phyloP scores from a whole-genome alignment of 129 eudicot species.

The Helichrysum umbraculigerum region DNA sequence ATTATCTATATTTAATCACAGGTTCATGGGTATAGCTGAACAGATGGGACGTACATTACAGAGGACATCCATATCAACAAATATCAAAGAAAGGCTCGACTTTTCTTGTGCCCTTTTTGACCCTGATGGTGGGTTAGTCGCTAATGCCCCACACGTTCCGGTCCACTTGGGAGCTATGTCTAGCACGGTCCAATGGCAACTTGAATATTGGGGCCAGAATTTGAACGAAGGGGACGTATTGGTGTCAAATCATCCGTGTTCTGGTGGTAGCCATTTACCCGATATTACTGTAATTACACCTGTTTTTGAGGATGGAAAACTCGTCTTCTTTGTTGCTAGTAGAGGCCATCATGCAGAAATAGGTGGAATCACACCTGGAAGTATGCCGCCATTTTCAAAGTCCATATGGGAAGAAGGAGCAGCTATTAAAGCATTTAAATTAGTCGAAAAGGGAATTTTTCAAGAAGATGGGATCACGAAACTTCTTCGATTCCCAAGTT shows the following conservation, averaged over 20 bases:
- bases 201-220: slow-evolving; percentile 81
- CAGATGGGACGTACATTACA: slow-evolving; percentile 98
- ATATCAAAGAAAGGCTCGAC: slow-evolving; percentile 91
- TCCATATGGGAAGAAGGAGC: slow-evolving; percentile 96
- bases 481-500: slow-evolving; percentile 59
- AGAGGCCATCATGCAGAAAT: slow-evolving; percentile 99
- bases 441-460: slow-evolving; percentile 85
- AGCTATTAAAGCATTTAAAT: slow-evolving; percentile 92
- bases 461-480: slow-evolving; percentile 93
- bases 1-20: slow-evolving; percentile 83
- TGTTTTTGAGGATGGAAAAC: slow-evolving; percentile 62
- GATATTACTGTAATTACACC: slow-evolving; percentile 96
- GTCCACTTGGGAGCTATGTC: slow-evolving; percentile 99
- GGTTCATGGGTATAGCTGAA: slow-evolving; percentile 99
- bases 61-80: slow-evolving; percentile 95
- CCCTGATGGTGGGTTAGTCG: slow-evolving; percentile 95
- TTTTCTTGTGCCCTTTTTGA: slow-evolving; percentile 96
- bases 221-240: slow-evolving; percentile 87
- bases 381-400: slow-evolving; percentile 98
- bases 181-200: slow-evolving; percentile 92
- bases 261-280: slow-evolving; percentile 97
- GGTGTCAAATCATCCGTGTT: slow-evolving; percentile 91
- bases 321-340: slow-evolving; percentile 94
- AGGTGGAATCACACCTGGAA: slow-evolving; percentile 98
- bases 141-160: slow-evolving; percentile 99